phyloP scores from a whole-genome alignment of 352 stramenopile species.

The Globisporangium iwayamae region DNA sequence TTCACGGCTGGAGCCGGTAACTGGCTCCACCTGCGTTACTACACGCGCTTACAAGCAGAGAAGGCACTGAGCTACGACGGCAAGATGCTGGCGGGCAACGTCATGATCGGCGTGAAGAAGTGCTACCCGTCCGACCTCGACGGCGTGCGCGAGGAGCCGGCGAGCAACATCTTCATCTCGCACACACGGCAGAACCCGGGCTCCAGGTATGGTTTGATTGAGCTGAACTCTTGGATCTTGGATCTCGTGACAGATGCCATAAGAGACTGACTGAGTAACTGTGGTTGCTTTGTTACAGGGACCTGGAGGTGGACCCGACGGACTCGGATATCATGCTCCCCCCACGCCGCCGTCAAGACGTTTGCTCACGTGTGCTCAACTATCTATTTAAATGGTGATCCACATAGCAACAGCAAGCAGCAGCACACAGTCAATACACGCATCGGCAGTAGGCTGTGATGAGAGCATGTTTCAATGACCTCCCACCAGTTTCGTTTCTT shows the following conservation, averaged over 20 bases:
- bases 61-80: slow-evolving; percentile 75
- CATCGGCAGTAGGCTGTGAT: no score
- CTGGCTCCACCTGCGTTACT: slow-evolving; percentile 79
- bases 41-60: slow-evolving; percentile 75
- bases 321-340: slow-evolving; percentile 84
- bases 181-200: slow-evolving; percentile 41
- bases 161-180: slow-evolving; percentile 49
- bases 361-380: slow-evolving; percentile 77
- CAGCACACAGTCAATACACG: background rate
- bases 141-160: slow-evolving; percentile 46
- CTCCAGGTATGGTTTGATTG: slow-evolving; percentile 19
- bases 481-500: no score
- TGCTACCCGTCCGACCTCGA: slow-evolving; percentile 70
- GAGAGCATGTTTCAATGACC: no score
- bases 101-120: slow-evolving; percentile 84
- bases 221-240: background rate
- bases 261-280: background rate
- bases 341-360: slow-evolving; percentile 56
- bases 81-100: slow-evolving; percentile 46
- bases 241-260: background rate
- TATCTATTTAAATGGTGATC: slow-evolving; percentile 86
- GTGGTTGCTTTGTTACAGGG: slow-evolving; percentile 17
- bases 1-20: slow-evolving; percentile 66
- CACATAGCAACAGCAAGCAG: slow-evolving; percentile 4
- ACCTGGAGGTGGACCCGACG: slow-evolving; percentile 71